Evolutionary conservation across 2,329 filamentous ascomycete genomes (phyloP), one percentile per base, ranked within the genome.

Genomic region (Cercospora brassicicola): DNA sequence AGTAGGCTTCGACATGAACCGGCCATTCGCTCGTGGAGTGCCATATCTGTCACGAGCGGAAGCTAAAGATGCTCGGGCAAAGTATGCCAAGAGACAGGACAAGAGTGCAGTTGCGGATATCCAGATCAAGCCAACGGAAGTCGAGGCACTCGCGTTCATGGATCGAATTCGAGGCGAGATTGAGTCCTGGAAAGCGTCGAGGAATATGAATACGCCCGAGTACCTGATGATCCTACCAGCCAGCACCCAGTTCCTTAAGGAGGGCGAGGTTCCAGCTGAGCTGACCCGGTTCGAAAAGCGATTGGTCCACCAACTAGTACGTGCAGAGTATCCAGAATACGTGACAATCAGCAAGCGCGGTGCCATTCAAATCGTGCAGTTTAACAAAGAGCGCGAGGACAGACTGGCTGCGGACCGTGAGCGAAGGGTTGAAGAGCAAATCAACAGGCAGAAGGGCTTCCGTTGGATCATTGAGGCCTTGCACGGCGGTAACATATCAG

Each of bases 231-330:
- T 81, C 36, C 70, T 69, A 13, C 73, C 78, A 11, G 57, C 70
- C 13, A 73, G 65, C 48, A 64, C 48, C 56, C 69, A 66, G 15
- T 66, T 31, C 68, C 61, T 63, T 57, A 67, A 64, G 48, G 69
- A 73, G 56, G 70, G 69, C 66, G 69, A 73, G 33, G 31, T 67
- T 4, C 62, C 69, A 0, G 69, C 71, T 39, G 77, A 79, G 59
- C 75, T 89, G 28, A 87, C 84, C 68, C 82, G 84, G 0, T 90
- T 86, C 72, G 88, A 91, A 75, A 87, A 89, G 75, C 83, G 87
- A 36, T 81, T 91, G 5, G 83, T 91, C 0, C 87, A 91, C 74
- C 88, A 91, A 72, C 80, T 90, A 11, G 83, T 91, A n/a, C 83
- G 87, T 11, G 84, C 83, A 13, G 88, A 91, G 71, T 91, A 83